Conservation (phyloP, 2,329 filamentous ascomycete species). For the Fusarium pseudoanthophilum region DNA sequence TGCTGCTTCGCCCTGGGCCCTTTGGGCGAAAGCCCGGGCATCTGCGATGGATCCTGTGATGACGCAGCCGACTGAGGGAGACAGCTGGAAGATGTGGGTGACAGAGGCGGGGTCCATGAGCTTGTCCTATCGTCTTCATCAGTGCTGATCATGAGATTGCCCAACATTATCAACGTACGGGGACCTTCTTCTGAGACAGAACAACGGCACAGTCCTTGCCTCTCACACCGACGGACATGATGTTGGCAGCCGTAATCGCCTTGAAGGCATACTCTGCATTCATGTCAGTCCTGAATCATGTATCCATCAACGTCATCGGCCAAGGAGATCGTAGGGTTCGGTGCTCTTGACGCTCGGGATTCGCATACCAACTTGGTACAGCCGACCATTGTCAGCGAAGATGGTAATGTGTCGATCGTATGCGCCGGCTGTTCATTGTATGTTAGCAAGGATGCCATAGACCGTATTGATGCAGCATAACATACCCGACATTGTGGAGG, state of each 20-base stretch:
- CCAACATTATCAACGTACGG: constrained; percentile 68
- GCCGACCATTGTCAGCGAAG: constrained; percentile 97
- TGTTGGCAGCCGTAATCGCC: constrained; percentile 98
- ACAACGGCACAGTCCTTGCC: constrained; percentile 98
- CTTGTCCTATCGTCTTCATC: constrained; percentile 77
- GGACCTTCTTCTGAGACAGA: constrained; percentile 99
- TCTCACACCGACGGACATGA: constrained; percentile 95
- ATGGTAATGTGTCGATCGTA: constrained; percentile 99
- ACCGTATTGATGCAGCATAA: constrained; percentile 26
- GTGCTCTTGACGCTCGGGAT: constrained; percentile 2
- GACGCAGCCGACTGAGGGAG: constrained; percentile 94
- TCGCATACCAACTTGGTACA: constrained; percentile 97
- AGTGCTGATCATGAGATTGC: constrained; percentile 20
- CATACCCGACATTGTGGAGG: constrained; percentile 64
- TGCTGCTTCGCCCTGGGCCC: constrained; percentile 93
- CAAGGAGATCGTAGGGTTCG: constrained; percentile 26
- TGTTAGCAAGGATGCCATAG: constrained; percentile 44
- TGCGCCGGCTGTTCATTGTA: constrained; percentile 66
- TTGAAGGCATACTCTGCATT: constrained; percentile 98
- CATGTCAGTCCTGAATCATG: constrained; percentile 38
- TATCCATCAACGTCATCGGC: constrained; percentile 28
- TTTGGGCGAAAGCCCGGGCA: constrained; percentile 90
- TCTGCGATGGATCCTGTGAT: constrained; percentile 99
- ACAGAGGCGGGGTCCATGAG: constrained; percentile 97
- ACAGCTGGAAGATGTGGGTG: constrained; percentile 97